A percentile compares a stretch with the other conserved stretches of the same genome.
These are phyloP conservation scores for Venturia pyrina DNA, from an alignment of 2,329 filamentous ascomycete species.

Conservation along the genomic window DNA sequence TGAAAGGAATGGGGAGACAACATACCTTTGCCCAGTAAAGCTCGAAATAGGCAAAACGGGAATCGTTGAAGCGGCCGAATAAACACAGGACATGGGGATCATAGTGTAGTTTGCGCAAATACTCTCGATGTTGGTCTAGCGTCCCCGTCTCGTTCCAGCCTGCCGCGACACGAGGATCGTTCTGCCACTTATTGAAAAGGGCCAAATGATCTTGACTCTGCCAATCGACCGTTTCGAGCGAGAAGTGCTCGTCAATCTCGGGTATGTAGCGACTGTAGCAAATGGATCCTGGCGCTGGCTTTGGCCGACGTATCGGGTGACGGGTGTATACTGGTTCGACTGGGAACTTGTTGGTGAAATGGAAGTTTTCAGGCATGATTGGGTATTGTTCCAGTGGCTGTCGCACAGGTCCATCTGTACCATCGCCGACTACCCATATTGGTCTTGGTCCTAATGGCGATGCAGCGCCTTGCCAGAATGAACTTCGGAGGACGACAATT, in stretches of 20 bases:
- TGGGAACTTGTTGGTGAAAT: slow-evolving; percentile 39
- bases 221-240: slow-evolving; percentile 65
- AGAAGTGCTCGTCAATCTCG: slow-evolving; percentile 65
- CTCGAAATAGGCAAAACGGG: slow-evolving; percentile 68
- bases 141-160: slow-evolving; percentile 75
- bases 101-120: slow-evolving; percentile 56
- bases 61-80: slow-evolving; percentile 61
- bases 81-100: slow-evolving; percentile 64
- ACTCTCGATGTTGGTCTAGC: slow-evolving; percentile 62
- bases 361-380: slow-evolving; percentile 22
- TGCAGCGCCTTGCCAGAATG: slow-evolving; percentile 36
- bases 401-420: slow-evolving; percentile 15
- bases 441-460: slow-evolving; percentile 32
- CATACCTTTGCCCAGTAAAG: slow-evolving; percentile 59
- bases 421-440: slow-evolving; percentile 24
- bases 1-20: neutral
- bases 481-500: slow-evolving; percentile 9
- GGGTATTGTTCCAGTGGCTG: slow-evolving; percentile 20
- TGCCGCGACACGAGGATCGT: slow-evolving; percentile 69
- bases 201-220: slow-evolving; percentile 52
- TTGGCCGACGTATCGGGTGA: slow-evolving; percentile 62
- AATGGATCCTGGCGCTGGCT: slow-evolving; percentile 59
- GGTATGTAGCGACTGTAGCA: slow-evolving; percentile 74
- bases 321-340: slow-evolving; percentile 46
- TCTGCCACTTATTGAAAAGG: slow-evolving; percentile 73